phyloP scores from a whole-genome alignment of 108 stramenopile genomes.

The Cyclotella kingstonii region DNA sequence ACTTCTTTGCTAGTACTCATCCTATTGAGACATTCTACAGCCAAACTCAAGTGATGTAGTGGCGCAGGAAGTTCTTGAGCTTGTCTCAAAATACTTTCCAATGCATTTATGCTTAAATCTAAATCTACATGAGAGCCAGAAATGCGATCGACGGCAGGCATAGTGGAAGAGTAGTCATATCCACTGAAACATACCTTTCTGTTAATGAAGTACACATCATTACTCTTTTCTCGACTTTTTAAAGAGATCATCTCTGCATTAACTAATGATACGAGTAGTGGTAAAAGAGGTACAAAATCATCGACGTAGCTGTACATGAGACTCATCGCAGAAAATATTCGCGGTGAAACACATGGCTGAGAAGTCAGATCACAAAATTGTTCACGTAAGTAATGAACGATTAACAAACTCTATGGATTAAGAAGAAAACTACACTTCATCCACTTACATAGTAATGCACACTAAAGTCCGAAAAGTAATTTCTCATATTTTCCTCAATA shows the following conservation, averaged over 20 bases:
- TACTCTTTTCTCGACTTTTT: conserved; percentile 16
- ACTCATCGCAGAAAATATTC: conserved; percentile 49
- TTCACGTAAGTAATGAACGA: background rate
- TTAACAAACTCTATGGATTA: background rate
- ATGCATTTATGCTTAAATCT: conserved; percentile 26
- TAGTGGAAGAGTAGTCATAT: conserved; percentile 44
- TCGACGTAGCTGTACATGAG: conserved; percentile 8
- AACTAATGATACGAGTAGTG: conserved; percentile 25
- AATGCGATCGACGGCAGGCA: conserved; percentile 38
- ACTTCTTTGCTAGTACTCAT: conserved; percentile 13
- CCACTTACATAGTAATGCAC: no score
- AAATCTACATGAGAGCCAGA: conserved; percentile 36
- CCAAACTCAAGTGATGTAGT: conserved; percentile 14
- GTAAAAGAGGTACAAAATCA: conserved; percentile 29
- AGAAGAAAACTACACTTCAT: no score
- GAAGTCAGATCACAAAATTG: background rate
- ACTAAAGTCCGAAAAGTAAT: no score
- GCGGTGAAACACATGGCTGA: conserved; percentile 42
- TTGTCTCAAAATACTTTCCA: conserved; percentile 22
- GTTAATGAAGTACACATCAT: conserved; percentile 37
- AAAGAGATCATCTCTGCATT: conserved; percentile 46
- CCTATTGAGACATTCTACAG: conserved; percentile 30
- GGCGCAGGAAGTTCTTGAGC: conserved; percentile 18
- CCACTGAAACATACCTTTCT: conserved; percentile 48
- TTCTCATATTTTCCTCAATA: no score